Conservation (phyloP, 176 grass and related monocot species). For the Oryza glumipatula region DNA sequence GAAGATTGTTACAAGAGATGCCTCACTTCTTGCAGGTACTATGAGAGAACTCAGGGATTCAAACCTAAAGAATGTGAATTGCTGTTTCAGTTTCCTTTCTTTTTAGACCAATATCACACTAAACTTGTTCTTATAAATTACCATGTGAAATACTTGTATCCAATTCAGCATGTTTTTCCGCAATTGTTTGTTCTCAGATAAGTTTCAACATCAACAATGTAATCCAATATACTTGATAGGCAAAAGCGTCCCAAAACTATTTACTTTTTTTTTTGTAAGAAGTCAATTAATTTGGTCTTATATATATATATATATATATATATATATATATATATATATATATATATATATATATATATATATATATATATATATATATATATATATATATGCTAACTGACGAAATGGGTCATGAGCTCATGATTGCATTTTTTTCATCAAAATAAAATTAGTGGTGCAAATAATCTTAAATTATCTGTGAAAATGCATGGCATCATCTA, state of each 20-base stretch:
- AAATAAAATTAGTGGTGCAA: conserved; percentile 1
- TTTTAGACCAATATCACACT: neutral
- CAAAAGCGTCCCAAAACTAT: neutral
- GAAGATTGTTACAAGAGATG: conserved; percentile 37
- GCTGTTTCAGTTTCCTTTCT: neutral
- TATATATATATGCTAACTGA: neutral
- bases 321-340: too few relatives aligned
- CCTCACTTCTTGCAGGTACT: conserved; percentile 58
- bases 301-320: neutral
- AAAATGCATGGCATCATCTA: neutral
- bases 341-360: neutral
- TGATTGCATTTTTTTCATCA: neutral
- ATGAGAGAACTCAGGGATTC: conserved; percentile 9
- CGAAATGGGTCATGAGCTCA: neutral
- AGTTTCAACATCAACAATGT: neutral
- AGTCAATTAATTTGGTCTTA: neutral
- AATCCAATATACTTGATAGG: neutral
- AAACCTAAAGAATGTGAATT: neutral
- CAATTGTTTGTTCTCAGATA: neutral
- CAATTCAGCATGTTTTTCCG: neutral
- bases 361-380: too few relatives aligned
- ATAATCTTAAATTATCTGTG: neutral
- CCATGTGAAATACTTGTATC: neutral
- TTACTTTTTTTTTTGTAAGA: neutral
- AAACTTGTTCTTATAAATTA: neutral